These are phyloP conservation scores for Elongisporangium undulatum DNA, from an alignment of 352 stramenopile species.

Conservation along the genomic window DNA sequence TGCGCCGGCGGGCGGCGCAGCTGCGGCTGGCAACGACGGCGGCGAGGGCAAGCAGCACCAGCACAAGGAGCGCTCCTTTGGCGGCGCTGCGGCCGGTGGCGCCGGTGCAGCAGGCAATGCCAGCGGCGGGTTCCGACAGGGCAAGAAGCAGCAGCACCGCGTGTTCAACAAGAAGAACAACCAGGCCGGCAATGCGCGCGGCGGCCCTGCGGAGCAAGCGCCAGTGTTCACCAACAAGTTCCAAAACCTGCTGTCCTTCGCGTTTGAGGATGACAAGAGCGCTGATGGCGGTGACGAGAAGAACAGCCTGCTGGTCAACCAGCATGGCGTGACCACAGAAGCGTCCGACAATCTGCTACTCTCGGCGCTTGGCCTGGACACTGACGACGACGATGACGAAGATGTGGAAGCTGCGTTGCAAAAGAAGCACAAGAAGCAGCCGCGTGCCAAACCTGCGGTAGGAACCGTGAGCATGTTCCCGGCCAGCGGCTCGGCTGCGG, in stretches of 20 bases:
- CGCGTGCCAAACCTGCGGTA: conserved; percentile 25
- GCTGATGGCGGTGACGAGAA: conserved; percentile 6
- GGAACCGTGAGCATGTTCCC: conserved; percentile 24
- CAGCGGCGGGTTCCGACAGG: conserved; percentile 1
- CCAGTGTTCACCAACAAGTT: conserved; percentile 82
- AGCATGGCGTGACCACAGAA: conserved; percentile 4
- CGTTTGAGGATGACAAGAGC: conserved; percentile 37
- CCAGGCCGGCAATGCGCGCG: neutral
- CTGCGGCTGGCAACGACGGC: neutral
- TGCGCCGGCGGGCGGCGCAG: neutral
- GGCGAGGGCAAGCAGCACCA: conserved; percentile 12
- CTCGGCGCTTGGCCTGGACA: conserved; percentile 43
- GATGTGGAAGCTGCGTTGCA: conserved; percentile 16
- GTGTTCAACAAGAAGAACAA: conserved; percentile 17
- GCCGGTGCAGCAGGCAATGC: neutral
- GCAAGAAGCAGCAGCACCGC: conserved; percentile 2
- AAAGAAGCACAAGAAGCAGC: conserved; percentile 35
- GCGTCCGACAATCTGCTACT: conserved; percentile 30
- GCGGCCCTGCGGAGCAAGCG: conserved; percentile 11
- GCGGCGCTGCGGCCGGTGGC: neutral
- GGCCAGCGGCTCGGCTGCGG: conserved; percentile 12
- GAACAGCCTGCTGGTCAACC: conserved; percentile 4
- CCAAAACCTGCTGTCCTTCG: conserved; percentile 76
- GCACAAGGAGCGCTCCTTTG: conserved; percentile 12
- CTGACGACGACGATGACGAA: conserved; percentile 9